Evolutionary conservation across 2,329 filamentous ascomycete genomes (phyloP).

Genomic region (Botryotinia calthae): DNA sequence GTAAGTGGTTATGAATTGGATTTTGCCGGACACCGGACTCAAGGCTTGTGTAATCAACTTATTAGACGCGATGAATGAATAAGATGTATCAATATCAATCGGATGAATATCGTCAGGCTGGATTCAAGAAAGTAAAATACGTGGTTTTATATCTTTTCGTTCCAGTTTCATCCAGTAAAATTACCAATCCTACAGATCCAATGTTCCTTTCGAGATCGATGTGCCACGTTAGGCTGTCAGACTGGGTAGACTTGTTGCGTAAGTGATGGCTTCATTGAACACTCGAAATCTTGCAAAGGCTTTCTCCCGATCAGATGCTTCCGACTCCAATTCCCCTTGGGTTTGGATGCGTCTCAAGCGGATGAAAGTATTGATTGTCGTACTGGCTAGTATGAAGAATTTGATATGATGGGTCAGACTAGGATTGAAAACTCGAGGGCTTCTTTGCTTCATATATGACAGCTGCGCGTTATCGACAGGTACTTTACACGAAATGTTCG

Average conservation of each 20-base stretch:
- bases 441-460: neutral
- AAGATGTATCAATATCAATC: neutral
- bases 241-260: neutral
- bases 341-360: neutral
- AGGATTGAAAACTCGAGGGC: neutral
- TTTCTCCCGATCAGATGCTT: neutral
- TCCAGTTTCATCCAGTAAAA: neutral
- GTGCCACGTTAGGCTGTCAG: neutral
- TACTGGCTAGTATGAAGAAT: neutral
- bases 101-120: neutral
- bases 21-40: neutral
- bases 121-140: neutral
- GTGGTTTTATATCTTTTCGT: neutral
- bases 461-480: neutral
- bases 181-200: neutral
- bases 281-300: neutral
- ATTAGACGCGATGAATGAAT: neutral
- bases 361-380: neutral
- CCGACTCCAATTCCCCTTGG: neutral
- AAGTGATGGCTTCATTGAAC: neutral
- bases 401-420: neutral
- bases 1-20: neutral
- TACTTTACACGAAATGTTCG: neutral
- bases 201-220: neutral
- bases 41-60: neutral